Percentiles rank a stretch among this genome's conserved stretches.
Evolutionary conservation across 2,329 filamentous ascomycete species (phyloP).

Genomic region (Fusarium chuoi): DNA sequence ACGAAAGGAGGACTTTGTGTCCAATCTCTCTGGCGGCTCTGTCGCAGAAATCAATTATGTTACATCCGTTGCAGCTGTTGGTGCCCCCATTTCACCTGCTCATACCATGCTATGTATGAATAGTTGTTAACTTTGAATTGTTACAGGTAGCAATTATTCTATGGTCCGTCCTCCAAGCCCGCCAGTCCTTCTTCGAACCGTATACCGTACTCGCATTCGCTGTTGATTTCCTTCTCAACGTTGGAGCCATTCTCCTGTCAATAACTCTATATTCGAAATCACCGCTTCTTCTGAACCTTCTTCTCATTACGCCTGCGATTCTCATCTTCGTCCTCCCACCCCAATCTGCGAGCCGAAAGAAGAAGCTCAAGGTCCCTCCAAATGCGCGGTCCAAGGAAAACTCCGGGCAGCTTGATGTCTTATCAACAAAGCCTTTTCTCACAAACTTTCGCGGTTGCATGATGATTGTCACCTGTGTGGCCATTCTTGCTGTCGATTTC

Average conservation of each 20-base stretch:
- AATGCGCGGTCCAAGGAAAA: constrained; percentile 51
- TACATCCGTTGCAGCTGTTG: constrained; percentile 84
- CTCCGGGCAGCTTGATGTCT: constrained; percentile 48
- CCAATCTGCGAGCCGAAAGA: constrained; percentile 49
- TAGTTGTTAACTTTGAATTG: constrained; percentile 25
- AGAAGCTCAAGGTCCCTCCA: constrained; percentile 60
- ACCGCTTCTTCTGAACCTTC: constrained; percentile 77
- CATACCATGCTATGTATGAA: not conserved
- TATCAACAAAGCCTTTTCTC: constrained; percentile 90
- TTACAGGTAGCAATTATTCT: constrained; percentile 80
- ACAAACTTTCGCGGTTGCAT: constrained; percentile 91
- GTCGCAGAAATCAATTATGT: constrained; percentile 89
- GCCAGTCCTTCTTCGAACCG: constrained; percentile 83
- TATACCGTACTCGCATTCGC: constrained; percentile 75
- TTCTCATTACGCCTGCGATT: constrained; percentile 77
- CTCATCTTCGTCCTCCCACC: constrained; percentile 67
- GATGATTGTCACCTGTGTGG: constrained; percentile 89
- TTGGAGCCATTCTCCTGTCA: constrained; percentile 82
- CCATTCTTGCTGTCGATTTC: constrained; percentile 98
- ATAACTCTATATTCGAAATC: constrained; percentile 84
- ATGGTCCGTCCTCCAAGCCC: constrained; percentile 89
- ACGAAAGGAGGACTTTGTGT: constrained; percentile 95
- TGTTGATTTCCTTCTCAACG: constrained; percentile 89
- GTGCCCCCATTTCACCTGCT: constrained; percentile 8
- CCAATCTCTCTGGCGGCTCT: constrained; percentile 84